These are phyloP conservation scores for Aureobasidium mangrovei DNA, from an alignment of 2,329 filamentous ascomycete genomes.

Conservation along the genomic window DNA sequence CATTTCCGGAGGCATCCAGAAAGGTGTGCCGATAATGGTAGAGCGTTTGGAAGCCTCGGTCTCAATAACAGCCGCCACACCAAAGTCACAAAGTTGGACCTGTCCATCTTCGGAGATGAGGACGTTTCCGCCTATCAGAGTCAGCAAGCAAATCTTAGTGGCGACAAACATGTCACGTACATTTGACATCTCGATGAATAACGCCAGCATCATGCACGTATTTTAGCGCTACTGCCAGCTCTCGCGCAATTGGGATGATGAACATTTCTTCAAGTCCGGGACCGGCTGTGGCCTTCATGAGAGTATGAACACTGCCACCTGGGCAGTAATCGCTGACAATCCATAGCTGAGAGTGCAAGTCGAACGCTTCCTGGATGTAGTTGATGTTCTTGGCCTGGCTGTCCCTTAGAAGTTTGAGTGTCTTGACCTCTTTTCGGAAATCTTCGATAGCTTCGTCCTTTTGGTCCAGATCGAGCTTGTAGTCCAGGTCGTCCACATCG, in stretches of 20 bases:
- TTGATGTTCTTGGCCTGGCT: constrained; percentile 73
- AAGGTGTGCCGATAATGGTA: constrained; percentile 72
- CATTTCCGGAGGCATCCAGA: constrained; percentile 82
- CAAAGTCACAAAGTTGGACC: constrained; percentile 78
- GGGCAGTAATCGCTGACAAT: constrained; percentile 82
- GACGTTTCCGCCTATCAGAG: constrained; percentile 53
- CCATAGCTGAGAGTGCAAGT: constrained; percentile 74
- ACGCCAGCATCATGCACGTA: constrained; percentile 58
- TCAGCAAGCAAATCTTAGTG: neutral
- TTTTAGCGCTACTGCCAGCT: constrained; percentile 52
- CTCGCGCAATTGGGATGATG: constrained; percentile 55
- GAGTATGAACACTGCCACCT: constrained; percentile 66
- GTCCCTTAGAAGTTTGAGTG: constrained; percentile 64
- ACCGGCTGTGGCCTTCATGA: constrained; percentile 42
- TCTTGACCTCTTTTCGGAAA: constrained; percentile 54
- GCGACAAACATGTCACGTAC: constrained; percentile 19
- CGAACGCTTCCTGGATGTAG: constrained; percentile 67
- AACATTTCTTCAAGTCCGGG: constrained; percentile 48
- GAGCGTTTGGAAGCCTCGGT: constrained; percentile 66
- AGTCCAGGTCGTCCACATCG: constrained; percentile 69
- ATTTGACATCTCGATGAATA: constrained; percentile 57
- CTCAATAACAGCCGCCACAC: constrained; percentile 70
- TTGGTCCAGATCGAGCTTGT: constrained; percentile 52
- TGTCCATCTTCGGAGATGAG: constrained; percentile 67
- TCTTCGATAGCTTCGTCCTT: constrained; percentile 53